A percentile compares a stretch with the other conserved stretches of the same genome.
phyloP scores from a whole-genome alignment of 176 grass and related monocot species.

The Calamus simplicifolius region DNA sequence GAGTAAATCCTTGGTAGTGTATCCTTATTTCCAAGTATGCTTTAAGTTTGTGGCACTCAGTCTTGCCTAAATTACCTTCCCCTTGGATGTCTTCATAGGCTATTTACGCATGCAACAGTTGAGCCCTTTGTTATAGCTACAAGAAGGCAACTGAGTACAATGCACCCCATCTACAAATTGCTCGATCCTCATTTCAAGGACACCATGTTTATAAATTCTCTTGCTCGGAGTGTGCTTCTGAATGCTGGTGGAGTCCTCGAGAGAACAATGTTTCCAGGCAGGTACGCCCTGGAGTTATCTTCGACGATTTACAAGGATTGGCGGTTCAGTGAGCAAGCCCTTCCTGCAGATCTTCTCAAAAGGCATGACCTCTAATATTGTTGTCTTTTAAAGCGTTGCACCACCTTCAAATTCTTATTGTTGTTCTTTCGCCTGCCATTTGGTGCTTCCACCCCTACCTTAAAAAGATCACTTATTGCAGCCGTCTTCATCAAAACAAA shows the following conservation, averaged over 20 bases:
- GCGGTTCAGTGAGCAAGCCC: constrained; percentile 70
- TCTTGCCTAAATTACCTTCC: no score
- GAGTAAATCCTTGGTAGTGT: constrained; percentile 1
- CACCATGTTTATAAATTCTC: constrained; percentile 75
- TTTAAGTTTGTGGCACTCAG: no score
- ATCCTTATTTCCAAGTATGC: no score
- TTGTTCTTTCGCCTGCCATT: no score
- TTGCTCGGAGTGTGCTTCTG: constrained; percentile 87
- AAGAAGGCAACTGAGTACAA: constrained; percentile 66
- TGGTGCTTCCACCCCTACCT: no score
- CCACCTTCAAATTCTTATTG: no score
- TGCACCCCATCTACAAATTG: constrained; percentile 91
- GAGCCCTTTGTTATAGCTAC: constrained; percentile 94
- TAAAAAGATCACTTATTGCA: no score
- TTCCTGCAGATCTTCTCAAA: constrained; percentile 73
- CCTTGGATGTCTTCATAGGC: constrained; percentile 18
- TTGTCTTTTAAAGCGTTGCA: background rate
- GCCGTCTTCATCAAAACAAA: no score
- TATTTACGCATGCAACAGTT: constrained; percentile 73
- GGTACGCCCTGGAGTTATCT: constrained; percentile 70
- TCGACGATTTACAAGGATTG: constrained; percentile 60
- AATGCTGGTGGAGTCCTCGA: constrained; percentile 57
- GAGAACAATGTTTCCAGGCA: constrained; percentile 72
- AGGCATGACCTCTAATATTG: constrained; percentile 23
- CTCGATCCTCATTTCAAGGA: constrained; percentile 96